phyloP scores from a whole-genome alignment of 2,329 filamentous ascomycete species.

The Aspergillus brunneoviolaceus region DNA sequence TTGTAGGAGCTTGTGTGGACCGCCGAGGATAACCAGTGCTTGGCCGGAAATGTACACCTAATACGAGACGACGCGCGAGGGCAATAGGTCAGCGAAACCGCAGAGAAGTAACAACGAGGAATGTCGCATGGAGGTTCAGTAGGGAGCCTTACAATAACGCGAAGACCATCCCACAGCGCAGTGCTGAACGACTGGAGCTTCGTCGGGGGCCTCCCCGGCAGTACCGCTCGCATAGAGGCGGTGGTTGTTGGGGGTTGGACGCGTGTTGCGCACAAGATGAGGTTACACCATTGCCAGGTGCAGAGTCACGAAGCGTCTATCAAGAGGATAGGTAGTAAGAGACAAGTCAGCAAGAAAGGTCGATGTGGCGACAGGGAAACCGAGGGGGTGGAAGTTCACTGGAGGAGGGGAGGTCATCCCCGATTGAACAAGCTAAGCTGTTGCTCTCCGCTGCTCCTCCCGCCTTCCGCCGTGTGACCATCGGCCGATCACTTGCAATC shows the following conservation, averaged over 20 bases:
- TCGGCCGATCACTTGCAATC: constrained; percentile 1
- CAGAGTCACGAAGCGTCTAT: background rate
- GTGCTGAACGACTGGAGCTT: constrained; percentile 75
- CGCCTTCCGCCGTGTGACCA: constrained; percentile 18
- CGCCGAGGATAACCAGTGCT: constrained; percentile 79
- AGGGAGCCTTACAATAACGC: constrained; percentile 64
- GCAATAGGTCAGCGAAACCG: constrained; percentile 11
- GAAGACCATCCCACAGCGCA: constrained; percentile 69
- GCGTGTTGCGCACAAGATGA: constrained; percentile 27
- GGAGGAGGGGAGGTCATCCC: background rate
- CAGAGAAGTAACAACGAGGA: background rate
- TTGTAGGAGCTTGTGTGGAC: constrained; percentile 73
- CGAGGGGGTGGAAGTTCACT: background rate
- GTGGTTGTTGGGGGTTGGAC: constrained; percentile 26
- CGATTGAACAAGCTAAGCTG: constrained; percentile 11
- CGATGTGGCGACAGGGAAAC: background rate
- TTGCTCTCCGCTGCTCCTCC: constrained; percentile 16
- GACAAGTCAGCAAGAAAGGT: background rate
- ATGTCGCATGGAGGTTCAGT: background rate
- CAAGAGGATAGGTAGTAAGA: background rate
- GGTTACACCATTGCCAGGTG: constrained; percentile 36
- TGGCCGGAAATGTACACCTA: constrained; percentile 88
- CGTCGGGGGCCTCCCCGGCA: constrained; percentile 75
- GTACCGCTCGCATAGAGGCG: constrained; percentile 70
- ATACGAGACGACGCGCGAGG: constrained; percentile 14